These are phyloP conservation scores for Pistacia atlantica DNA, from an alignment of 345 rosid genomes.

Conservation along the genomic window DNA sequence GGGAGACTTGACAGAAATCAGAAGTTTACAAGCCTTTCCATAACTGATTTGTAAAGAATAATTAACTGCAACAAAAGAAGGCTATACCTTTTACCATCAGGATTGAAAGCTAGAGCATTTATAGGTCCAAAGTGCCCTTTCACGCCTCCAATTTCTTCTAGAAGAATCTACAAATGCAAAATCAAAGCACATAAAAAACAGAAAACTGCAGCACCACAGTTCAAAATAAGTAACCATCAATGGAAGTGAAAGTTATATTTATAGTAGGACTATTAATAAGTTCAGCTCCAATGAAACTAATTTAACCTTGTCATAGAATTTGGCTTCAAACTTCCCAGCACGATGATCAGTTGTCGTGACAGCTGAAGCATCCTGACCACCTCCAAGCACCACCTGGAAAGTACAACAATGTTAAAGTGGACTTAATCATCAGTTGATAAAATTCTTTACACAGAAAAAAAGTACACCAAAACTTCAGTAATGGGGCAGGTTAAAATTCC, in stretches of 20 bases:
- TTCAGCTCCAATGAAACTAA: background rate
- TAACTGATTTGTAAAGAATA: background rate
- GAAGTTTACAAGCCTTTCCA: background rate
- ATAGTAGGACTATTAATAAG: too few species aligned
- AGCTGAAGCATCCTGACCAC: conserved; percentile 97
- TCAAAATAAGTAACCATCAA: background rate
- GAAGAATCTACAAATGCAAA: conserved; percentile 53
- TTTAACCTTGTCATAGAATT: conserved; percentile 79
- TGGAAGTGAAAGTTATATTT: background rate
- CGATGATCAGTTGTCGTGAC: conserved; percentile 97
- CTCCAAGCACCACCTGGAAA: conserved; percentile 91
- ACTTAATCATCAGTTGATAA: background rate
- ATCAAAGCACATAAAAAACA: background rate
- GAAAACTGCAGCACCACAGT: background rate
- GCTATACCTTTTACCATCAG: conserved; percentile 86
- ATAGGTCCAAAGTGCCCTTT: conserved; percentile 99
- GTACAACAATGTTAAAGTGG: conserved; percentile 7
- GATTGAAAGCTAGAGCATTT: conserved; percentile 93
- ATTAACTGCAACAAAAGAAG: background rate
- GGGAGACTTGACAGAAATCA: background rate
- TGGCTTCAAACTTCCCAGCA: conserved; percentile 98
- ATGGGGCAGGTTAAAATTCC: background rate
- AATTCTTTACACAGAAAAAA: background rate
- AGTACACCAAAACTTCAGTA: background rate
- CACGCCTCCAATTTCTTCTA: conserved; percentile 94